Evolutionary conservation across 2,329 filamentous ascomycete genomes (phyloP).

Genomic region (Monosporascus sp.): DNA sequence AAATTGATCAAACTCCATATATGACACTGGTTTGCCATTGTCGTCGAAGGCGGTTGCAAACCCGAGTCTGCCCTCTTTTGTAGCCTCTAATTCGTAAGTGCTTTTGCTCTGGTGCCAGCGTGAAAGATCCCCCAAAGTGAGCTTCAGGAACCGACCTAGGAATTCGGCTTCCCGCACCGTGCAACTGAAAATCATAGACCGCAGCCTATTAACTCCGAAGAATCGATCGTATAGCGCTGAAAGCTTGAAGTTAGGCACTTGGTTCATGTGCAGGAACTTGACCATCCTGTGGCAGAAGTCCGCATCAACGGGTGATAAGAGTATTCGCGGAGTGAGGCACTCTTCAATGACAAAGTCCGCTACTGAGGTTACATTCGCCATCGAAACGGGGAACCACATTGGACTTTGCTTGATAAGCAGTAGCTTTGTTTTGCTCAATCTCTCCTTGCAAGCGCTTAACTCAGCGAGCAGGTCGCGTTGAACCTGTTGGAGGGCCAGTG

Average conservation of each 20-base stretch:
- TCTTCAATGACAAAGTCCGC: conserved; percentile 80
- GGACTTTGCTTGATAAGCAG: conserved; percentile 66
- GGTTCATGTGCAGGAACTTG: conserved; percentile 79
- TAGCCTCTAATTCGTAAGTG: conserved; percentile 77
- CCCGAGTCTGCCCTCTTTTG: conserved; percentile 57
- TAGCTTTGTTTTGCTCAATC: conserved; percentile 61
- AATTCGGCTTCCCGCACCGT: conserved; percentile 89
- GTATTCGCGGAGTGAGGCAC: conserved; percentile 82
- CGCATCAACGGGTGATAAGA: conserved; percentile 80
- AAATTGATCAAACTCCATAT: conserved; percentile 82
- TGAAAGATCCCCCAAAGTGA: conserved; percentile 72
- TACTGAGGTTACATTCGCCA: conserved; percentile 58
- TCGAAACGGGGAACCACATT: conserved; percentile 66
- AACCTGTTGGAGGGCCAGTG: conserved; percentile 63
- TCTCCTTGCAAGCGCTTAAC: conserved; percentile 62
- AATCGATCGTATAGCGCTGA: conserved; percentile 78
- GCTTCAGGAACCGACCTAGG: conserved; percentile 83
- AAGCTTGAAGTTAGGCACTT: conserved; percentile 80
- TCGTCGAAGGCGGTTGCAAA: conserved; percentile 71
- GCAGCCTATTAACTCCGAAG: conserved; percentile 76
- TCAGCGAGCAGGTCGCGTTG: conserved; percentile 69
- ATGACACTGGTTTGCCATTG: conserved; percentile 63
- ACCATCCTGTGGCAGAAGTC: conserved; percentile 85
- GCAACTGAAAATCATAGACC: conserved; percentile 79
- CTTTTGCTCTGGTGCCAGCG: conserved; percentile 77